A percentile compares a stretch with the other conserved stretches of the same genome.
These are phyloP conservation scores for Xylariaceae sp. DNA, from an alignment of 2,329 filamentous ascomycete genomes.

Conservation along the genomic window DNA sequence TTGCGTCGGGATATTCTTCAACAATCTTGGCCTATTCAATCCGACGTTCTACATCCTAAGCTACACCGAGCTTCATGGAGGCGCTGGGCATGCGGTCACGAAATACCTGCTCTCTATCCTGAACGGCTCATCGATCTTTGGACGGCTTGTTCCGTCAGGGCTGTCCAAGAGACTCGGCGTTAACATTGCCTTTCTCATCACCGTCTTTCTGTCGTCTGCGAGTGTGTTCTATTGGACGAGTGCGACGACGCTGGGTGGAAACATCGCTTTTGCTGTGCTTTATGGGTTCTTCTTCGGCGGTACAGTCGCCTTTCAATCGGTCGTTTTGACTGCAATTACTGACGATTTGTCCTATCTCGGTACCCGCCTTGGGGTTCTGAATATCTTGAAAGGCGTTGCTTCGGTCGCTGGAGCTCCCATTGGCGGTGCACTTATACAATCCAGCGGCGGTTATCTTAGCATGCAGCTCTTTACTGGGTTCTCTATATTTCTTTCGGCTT, in stretches of 20 bases:
- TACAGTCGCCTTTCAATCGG: slow-evolving; percentile 42
- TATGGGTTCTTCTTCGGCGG: slow-evolving; percentile 48
- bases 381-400: slow-evolving; percentile 35
- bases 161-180: slow-evolving; percentile 42
- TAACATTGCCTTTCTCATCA: slow-evolving; percentile 39
- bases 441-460: slow-evolving; percentile 26
- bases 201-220: slow-evolving; percentile 33
- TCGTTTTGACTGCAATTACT: slow-evolving; percentile 41
- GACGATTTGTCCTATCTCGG: slow-evolving; percentile 39
- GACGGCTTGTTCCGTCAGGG: slow-evolving; percentile 46
- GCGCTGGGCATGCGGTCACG: slow-evolving; percentile 28
- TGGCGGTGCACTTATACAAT: slow-evolving; percentile 36
- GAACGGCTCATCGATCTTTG: slow-evolving; percentile 49
- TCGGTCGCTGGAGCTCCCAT: slow-evolving; percentile 39
- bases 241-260: slow-evolving; percentile 34
- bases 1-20: slow-evolving; percentile 16
- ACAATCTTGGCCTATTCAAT: slow-evolving; percentile 17
- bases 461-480: slow-evolving; percentile 31
- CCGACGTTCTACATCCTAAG: slow-evolving; percentile 16
- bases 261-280: slow-evolving; percentile 41
- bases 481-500: slow-evolving; percentile 23
- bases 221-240: slow-evolving; percentile 41
- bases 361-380: slow-evolving; percentile 44
- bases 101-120: slow-evolving; percentile 50
- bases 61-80: slow-evolving; percentile 12